Evolutionary conservation across 257 asterid genomes (phyloP).

Genomic region (Solanum lycopersicoides): DNA sequence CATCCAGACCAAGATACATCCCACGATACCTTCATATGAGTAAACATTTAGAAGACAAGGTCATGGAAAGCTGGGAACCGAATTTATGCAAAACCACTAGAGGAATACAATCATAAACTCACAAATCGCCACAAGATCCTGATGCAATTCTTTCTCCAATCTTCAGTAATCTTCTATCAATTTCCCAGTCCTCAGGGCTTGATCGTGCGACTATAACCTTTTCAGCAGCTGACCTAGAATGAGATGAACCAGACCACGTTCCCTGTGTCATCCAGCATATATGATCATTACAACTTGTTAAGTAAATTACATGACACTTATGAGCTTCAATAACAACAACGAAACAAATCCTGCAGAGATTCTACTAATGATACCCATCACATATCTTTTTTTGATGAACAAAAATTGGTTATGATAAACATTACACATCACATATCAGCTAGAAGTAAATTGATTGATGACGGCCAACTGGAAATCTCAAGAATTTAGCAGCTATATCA

Average conservation of each 20-base stretch:
- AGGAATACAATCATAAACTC: slow-evolving; percentile 23
- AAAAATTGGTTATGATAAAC: not conserved
- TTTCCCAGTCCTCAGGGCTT: slow-evolving; percentile 54
- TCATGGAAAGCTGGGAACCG: not conserved
- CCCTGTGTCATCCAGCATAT: slow-evolving; percentile 35
- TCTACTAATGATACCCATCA: not conserved
- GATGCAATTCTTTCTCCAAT: slow-evolving; percentile 75
- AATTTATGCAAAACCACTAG: not conserved
- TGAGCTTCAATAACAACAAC: not conserved
- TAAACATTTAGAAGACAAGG: not conserved
- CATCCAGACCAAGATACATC: slow-evolving; percentile 57
- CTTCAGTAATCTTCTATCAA: slow-evolving; percentile 66
- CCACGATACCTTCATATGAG: slow-evolving; percentile 63
- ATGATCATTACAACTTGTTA: not conserved
- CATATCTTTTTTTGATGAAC: not conserved
- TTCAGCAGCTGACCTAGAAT: slow-evolving; percentile 30
- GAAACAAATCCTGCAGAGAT: not conserved
- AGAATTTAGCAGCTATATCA: not conserved
- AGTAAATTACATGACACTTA: not conserved
- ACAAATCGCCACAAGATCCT: slow-evolving; percentile 90
- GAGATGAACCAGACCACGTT: slow-evolving; percentile 63
- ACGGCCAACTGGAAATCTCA: not conserved
- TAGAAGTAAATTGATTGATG: not conserved
- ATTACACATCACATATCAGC: not conserved
- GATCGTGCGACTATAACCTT: slow-evolving; percentile 27